Evolutionary conservation across 2,329 filamentous ascomycete species (phyloP).

Genomic region (Sclerotinia borealis): DNA sequence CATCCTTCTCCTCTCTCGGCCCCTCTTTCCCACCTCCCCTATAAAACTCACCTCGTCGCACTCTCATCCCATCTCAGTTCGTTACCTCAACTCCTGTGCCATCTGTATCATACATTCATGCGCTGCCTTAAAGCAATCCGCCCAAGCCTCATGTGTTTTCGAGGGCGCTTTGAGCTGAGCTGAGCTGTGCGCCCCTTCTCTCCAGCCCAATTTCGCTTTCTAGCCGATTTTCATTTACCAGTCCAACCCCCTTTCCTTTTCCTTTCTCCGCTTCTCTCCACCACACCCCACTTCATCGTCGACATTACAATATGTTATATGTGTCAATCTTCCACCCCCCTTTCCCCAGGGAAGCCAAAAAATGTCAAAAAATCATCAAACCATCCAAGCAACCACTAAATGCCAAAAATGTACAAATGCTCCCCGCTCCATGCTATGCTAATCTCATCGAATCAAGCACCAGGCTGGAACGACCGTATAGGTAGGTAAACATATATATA

Average conservation of each 20-base stretch:
- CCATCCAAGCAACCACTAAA: background rate
- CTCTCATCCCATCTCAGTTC: background rate
- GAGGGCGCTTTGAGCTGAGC: background rate
- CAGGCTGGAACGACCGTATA: constrained; percentile 10
- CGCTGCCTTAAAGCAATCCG: background rate
- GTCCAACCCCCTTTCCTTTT: background rate
- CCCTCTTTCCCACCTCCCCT: background rate
- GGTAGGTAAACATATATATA: background rate
- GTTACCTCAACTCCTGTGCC: background rate
- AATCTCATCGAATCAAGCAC: constrained; percentile 12
- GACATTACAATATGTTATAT: constrained; percentile 2
- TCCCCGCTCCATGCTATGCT: constrained; percentile 8
- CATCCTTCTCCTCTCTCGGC: background rate
- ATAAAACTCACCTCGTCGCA: no score
- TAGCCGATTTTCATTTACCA: background rate
- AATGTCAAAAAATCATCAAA: background rate
- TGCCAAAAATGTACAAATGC: background rate
- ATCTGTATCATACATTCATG: background rate
- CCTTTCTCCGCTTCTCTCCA: no score
- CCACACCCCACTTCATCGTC: background rate
- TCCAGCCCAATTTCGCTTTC: background rate
- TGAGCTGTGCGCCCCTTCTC: background rate
- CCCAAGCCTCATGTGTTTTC: background rate
- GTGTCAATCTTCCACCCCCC: background rate
- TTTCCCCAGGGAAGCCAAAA: background rate